Conservation (phyloP, 1,139 yeast genomes). For the Yamadazyma atmosphaerica region DNA sequence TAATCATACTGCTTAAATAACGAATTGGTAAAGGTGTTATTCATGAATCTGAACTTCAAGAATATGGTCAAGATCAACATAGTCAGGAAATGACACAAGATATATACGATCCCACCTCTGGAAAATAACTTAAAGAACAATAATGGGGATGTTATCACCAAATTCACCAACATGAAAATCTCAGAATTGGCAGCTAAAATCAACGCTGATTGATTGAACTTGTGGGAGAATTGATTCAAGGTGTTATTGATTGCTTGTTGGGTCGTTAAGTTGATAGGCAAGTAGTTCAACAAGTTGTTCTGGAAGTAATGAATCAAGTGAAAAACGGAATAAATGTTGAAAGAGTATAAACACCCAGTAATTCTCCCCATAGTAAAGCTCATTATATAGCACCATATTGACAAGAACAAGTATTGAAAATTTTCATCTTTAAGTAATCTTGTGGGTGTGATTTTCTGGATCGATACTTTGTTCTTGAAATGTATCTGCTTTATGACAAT, state of each 20-base stretch:
- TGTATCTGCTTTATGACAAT: constrained; percentile 51
- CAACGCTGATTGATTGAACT: constrained; percentile 47
- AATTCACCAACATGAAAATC: constrained; percentile 22
- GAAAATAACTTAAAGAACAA: constrained; percentile 15
- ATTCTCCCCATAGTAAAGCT: constrained; percentile 32
- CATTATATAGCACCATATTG: constrained; percentile 34
- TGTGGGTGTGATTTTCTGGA: constrained; percentile 24
- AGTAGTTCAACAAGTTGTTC: constrained; percentile 23
- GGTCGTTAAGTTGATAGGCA: constrained; percentile 18
- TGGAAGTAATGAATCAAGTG: constrained; percentile 56
- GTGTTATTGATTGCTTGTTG: constrained; percentile 23
- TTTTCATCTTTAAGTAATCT: constrained; percentile 44
- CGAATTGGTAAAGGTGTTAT: constrained; percentile 41
- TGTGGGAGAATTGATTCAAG: constrained; percentile 37
- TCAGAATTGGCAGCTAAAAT: constrained; percentile 50
- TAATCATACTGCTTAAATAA: constrained; percentile 42
- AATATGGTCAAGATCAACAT: constrained; percentile 36
- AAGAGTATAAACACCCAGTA: constrained; percentile 49
- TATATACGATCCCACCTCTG: constrained; percentile 15
- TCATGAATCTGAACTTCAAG: constrained; percentile 45
- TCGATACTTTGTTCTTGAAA: constrained; percentile 24
- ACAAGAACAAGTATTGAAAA: constrained; percentile 48
- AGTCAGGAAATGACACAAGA: constrained; percentile 18
- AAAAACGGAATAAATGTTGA: constrained; percentile 56
- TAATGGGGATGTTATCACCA: constrained; percentile 22